These are phyloP conservation scores for Jacaranda mimosifolia DNA, from an alignment of 257 asterid genomes.

Conservation along the genomic window DNA sequence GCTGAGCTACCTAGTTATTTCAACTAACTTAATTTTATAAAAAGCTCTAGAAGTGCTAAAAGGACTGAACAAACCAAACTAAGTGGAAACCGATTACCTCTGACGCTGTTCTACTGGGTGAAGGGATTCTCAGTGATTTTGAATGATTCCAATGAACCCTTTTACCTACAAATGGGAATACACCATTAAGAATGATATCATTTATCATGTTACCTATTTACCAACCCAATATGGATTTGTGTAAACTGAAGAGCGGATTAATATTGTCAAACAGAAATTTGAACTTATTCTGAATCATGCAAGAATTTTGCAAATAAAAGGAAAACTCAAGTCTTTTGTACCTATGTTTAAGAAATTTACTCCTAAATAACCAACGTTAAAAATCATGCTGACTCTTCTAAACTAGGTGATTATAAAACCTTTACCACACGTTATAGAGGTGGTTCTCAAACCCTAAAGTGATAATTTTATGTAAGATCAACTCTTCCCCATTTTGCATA, in stretches of 20 bases:
- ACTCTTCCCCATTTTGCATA: slow-evolving; percentile 21
- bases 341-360: slow-evolving; percentile 8
- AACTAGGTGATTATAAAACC: not conserved
- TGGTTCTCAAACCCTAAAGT: slow-evolving; percentile 28
- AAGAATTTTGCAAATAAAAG: slow-evolving; percentile 2
- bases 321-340: slow-evolving; percentile 12
- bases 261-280: slow-evolving; percentile 8
- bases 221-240: not conserved
- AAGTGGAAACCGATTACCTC: slow-evolving; percentile 59
- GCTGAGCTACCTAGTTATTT: slow-evolving; percentile 38
- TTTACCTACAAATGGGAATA: slow-evolving; percentile 57
- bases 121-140: slow-evolving; percentile 62
- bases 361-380: slow-evolving; percentile 11
- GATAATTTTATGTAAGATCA: not conserved
- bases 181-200: slow-evolving; percentile 26
- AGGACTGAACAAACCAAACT: slow-evolving; percentile 13
- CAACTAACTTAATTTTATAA: slow-evolving; percentile 19
- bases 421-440: not conserved
- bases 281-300: not conserved
- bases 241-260: not conserved
- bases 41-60: slow-evolving; percentile 18
- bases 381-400: slow-evolving; percentile 15
- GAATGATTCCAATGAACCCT: slow-evolving; percentile 74
- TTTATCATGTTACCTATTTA: not conserved
- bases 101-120: slow-evolving; percentile 58